Percentiles rank a stretch among this genome's conserved stretches.
Evolutionary conservation across 495 filamentous ascomycete genomes (phyloP).

Genomic region (Daldinia concentrica): DNA sequence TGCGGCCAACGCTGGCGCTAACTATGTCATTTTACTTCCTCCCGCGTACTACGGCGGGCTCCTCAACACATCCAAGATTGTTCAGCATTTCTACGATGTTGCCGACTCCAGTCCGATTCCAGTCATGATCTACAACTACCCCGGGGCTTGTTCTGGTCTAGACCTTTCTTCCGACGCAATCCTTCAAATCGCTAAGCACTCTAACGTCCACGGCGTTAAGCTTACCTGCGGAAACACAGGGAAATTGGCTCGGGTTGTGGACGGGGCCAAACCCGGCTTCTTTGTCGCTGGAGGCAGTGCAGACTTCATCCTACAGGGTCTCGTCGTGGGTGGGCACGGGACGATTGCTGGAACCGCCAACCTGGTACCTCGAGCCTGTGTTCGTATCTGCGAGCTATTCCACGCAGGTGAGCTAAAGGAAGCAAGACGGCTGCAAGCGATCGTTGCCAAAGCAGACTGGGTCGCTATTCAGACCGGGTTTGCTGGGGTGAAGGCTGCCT

Average conservation of each 20-base stretch:
- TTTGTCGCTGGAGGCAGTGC: slow-evolving; percentile 84
- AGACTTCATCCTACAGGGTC: slow-evolving; percentile 83
- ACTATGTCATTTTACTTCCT: slow-evolving; percentile 85
- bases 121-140: slow-evolving; percentile 86
- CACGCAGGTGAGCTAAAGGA: slow-evolving; percentile 72
- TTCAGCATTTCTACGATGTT: slow-evolving; percentile 75
- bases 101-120: slow-evolving; percentile 75
- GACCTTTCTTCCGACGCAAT: slow-evolving; percentile 86
- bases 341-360: slow-evolving; percentile 86
- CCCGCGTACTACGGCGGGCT: slow-evolving; percentile 84
- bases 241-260: slow-evolving; percentile 81
- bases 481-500: slow-evolving; percentile 81
- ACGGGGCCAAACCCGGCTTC: slow-evolving; percentile 66
- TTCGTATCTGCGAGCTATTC: slow-evolving; percentile 77
- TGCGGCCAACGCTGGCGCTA: slow-evolving; percentile 76
- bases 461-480: slow-evolving; percentile 81
- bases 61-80: slow-evolving; percentile 72
- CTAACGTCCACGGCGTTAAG: slow-evolving; percentile 82
- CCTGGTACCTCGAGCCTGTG: slow-evolving; percentile 76
- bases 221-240: slow-evolving; percentile 90
- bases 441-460: slow-evolving; percentile 81
- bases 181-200: slow-evolving; percentile 74
- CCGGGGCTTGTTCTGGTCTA: slow-evolving; percentile 81
- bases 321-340: slow-evolving; percentile 76
- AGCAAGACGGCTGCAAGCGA: slow-evolving; percentile 73